Percentiles rank a stretch among this genome's conserved stretches.
These are phyloP conservation scores for Amanita pallidorosea DNA, from an alignment of 768 basidiomycete genomes.

Conservation along the genomic window DNA sequence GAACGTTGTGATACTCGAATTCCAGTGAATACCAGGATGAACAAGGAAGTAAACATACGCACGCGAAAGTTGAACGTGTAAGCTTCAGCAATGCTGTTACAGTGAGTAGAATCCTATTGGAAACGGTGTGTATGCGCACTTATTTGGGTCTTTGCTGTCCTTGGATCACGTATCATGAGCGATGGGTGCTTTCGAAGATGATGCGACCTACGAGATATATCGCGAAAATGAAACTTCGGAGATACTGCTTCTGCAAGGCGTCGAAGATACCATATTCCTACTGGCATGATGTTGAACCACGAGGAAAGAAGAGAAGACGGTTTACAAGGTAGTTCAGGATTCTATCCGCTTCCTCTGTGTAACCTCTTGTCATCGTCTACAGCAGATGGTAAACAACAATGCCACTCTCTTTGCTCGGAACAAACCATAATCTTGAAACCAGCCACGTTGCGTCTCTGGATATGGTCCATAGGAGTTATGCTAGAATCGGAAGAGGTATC, in stretches of 20 bases:
- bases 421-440: constrained; percentile 60
- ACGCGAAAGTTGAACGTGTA: constrained; percentile 85
- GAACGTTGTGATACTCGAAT: constrained; percentile 54
- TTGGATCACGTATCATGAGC: constrained; percentile 16
- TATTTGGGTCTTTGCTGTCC: constrained; percentile 81
- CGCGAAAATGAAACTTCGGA: constrained; percentile 78
- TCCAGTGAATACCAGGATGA: background rate
- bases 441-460: constrained; percentile 34
- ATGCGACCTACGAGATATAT: constrained; percentile 57
- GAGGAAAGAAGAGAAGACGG: background rate
- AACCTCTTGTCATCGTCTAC: constrained; percentile 59
- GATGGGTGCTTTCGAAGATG: background rate
- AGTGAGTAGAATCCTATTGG: background rate
- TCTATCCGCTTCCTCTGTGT: constrained; percentile 74
- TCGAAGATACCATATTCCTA: constrained; percentile 85
- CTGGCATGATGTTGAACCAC: background rate
- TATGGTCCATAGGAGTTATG: constrained; percentile 17
- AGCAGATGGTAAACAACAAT: background rate
- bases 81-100: constrained; percentile 67
- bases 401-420: background rate
- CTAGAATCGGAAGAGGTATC: constrained; percentile 24
- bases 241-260: constrained; percentile 74
- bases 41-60: constrained; percentile 6
- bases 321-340: constrained; percentile 67
- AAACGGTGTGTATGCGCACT: constrained; percentile 30